Evolutionary conservation across 179 eudicot genomes (phyloP).

Genomic region (Kewa caespitosa): DNA sequence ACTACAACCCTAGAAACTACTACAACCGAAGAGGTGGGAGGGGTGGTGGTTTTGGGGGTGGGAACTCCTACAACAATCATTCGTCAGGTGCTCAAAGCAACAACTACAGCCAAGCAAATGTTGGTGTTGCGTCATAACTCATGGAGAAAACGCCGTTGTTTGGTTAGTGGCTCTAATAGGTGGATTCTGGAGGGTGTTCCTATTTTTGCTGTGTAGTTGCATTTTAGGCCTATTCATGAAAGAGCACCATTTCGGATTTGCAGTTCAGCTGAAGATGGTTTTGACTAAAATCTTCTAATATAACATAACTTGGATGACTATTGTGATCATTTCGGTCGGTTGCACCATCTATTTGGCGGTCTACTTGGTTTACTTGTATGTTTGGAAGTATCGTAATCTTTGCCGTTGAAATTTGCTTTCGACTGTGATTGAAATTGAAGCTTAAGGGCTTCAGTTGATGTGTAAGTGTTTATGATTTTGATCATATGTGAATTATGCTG

Average conservation of each 20-base stretch:
- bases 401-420: not conserved
- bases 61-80: slow-evolving; percentile 40
- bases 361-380: not conserved
- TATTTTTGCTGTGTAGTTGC: slow-evolving; percentile 11
- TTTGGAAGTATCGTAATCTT: not conserved
- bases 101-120: slow-evolving; percentile 31
- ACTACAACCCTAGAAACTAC: slow-evolving; percentile 55
- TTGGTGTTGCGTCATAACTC: slow-evolving; percentile 29
- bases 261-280: slow-evolving; percentile 27
- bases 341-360: not conserved
- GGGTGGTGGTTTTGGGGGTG: slow-evolving; percentile 36
- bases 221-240: slow-evolving; percentile 23
- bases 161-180: slow-evolving; percentile 14
- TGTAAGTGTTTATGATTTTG: no score
- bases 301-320: slow-evolving; percentile 19
- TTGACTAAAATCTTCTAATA: slow-evolving; percentile 26
- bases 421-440: no score
- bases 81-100: slow-evolving; percentile 34
- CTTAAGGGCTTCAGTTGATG: no score
- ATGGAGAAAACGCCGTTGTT: not conserved
- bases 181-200: slow-evolving; percentile 21
- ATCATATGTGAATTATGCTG: no score
- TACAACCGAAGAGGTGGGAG: slow-evolving; percentile 51
- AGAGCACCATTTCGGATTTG: slow-evolving; percentile 19
- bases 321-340: slow-evolving; percentile 18